phyloP scores from a whole-genome alignment of 2,329 filamentous ascomycete genomes.

The Aureobasidium leucospermi region DNA sequence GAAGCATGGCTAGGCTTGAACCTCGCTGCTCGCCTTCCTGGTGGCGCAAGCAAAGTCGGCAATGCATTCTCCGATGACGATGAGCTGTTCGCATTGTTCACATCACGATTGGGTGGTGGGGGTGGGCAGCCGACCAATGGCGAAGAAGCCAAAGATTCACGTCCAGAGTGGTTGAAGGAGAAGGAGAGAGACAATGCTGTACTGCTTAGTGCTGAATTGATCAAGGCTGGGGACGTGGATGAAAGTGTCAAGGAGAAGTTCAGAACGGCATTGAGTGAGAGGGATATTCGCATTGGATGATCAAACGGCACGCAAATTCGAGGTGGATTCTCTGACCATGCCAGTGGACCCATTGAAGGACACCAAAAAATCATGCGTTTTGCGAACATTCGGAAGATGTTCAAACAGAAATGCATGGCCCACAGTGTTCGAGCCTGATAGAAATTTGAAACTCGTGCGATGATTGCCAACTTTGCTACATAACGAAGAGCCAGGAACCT shows the following conservation, averaged over 20 bases:
- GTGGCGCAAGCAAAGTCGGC: background rate
- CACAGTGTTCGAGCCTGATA: too few species aligned
- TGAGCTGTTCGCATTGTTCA: background rate
- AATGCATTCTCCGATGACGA: background rate
- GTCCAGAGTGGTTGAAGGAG: conserved; percentile 25
- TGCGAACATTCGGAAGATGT: too few species aligned
- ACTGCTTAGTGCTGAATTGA: conserved; percentile 30
- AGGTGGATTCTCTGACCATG: too few species aligned
- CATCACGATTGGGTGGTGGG: background rate
- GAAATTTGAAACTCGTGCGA: too few species aligned
- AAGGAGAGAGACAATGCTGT: conserved; percentile 32
- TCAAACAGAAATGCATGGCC: too few species aligned
- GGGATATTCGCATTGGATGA: background rate
- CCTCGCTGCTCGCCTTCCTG: background rate
- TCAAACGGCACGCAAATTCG: too few species aligned
- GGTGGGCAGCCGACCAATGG: conserved; percentile 24
- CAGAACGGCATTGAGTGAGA: background rate
- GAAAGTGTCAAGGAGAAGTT: conserved; percentile 18
- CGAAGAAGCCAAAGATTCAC: background rate
- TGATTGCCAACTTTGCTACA: too few species aligned
- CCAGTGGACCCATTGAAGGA: too few species aligned
- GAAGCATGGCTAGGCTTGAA: conserved; percentile 15
- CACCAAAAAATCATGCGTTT: too few species aligned
- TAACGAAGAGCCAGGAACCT: too few species aligned
- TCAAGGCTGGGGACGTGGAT: conserved; percentile 30